phyloP scores from a whole-genome alignment of 805 yeast genomes.

The Yarrowia porcina region DNA sequence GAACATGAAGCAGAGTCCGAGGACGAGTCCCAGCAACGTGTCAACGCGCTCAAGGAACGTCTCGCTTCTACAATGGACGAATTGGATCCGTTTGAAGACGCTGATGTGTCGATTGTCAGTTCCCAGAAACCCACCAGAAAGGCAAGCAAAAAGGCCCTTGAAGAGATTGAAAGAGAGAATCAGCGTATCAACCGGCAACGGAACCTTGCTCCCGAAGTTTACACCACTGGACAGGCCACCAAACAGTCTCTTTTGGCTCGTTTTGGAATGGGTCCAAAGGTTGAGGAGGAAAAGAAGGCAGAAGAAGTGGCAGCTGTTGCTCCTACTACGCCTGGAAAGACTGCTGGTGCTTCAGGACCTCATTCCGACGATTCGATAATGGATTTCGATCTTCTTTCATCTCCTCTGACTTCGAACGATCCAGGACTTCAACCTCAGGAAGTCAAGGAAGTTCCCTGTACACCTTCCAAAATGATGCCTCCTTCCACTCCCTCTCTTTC shows the following conservation, averaged over 20 bases:
- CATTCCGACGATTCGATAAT: constrained; percentile 2
- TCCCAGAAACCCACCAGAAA: constrained; percentile 15
- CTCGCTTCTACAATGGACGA: not conserved
- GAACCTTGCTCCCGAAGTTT: constrained; percentile 32
- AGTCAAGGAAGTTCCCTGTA: not conserved
- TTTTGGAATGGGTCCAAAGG: not conserved
- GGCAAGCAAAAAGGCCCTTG: constrained; percentile 30
- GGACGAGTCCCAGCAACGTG: not conserved
- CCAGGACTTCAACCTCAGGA: not conserved
- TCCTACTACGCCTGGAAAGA: not conserved
- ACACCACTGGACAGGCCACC: constrained; percentile 26
- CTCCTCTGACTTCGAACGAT: constrained; percentile 7
- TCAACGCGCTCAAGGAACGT: not conserved
- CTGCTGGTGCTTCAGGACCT: not conserved
- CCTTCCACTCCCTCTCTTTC: constrained; percentile 1
- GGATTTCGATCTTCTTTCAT: not conserved
- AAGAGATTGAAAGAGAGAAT: constrained; percentile 30
- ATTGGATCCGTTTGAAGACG: constrained; percentile 11
- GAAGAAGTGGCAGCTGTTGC: not conserved
- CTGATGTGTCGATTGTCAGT: not conserved
- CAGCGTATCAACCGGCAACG: constrained; percentile 31
- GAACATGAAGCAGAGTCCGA: not conserved
- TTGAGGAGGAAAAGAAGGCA: not conserved
- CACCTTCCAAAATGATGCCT: constrained; percentile 1
- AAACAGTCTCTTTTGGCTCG: constrained; percentile 6